A percentile compares a stretch with the other conserved stretches of the same genome.
Evolutionary conservation across 306 rosid species (phyloP).

Genomic region (Calophaca sinica): DNA sequence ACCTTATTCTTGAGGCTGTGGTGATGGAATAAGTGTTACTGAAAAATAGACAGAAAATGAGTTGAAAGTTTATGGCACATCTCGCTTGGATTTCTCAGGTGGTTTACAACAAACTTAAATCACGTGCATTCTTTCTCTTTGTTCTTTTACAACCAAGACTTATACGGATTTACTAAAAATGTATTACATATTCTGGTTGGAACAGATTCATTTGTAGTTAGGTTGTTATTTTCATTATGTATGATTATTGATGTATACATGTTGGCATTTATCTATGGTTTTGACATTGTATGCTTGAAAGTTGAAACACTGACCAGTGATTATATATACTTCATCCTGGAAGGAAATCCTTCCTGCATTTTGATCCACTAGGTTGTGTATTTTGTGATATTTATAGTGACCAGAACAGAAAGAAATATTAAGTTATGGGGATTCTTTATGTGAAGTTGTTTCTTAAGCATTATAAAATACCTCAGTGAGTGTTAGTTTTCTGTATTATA

Average conservation of each 20-base stretch:
- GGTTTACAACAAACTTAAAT: too few species aligned
- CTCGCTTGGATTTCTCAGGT: too few species aligned
- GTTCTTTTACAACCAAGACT: constrained; percentile 12
- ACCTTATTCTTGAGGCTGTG: not conserved
- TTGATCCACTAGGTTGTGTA: constrained; percentile 30
- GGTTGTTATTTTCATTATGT: constrained; percentile 16
- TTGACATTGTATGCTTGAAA: not conserved
- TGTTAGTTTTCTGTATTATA: constrained; percentile 6
- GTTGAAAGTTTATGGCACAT: too few species aligned
- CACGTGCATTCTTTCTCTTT: too few species aligned
- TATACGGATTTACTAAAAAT: not conserved
- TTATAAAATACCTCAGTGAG: not conserved
- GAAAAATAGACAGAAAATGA: too few species aligned
- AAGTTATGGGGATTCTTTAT: not conserved
- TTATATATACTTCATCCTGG: not conserved
- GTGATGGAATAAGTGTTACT: too few species aligned
- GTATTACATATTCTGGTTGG: constrained; percentile 4
- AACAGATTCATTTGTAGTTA: constrained; percentile 1
- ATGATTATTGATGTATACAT: not conserved
- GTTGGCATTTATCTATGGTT: constrained; percentile 5
- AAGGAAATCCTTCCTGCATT: constrained; percentile 24
- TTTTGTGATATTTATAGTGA: constrained; percentile 23
- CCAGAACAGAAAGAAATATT: constrained; percentile 17
- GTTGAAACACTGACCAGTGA: not conserved
- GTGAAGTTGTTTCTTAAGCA: too few species aligned